Evolutionary conservation across 148 eudicot species (phyloP).

Genomic region (Simmondsia chinensis): DNA sequence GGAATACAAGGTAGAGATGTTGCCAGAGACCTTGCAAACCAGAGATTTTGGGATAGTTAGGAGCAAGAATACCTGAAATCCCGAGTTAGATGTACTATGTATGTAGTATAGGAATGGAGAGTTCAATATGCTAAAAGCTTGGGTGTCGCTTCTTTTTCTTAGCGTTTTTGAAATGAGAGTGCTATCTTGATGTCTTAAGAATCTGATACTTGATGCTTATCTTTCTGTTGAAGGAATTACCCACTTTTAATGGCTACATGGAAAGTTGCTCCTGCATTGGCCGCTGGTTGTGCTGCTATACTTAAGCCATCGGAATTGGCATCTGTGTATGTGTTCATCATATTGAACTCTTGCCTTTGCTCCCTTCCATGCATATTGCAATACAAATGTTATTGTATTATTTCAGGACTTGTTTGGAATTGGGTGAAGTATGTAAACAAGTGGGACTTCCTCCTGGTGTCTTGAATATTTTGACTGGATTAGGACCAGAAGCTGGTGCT

Average conservation of each 20-base stretch:
- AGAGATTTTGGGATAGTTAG: too few species aligned
- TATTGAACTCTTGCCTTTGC: too few species aligned
- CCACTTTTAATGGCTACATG: slow-evolving; percentile 95
- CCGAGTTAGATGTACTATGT: too few species aligned
- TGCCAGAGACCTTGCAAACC: too few species aligned
- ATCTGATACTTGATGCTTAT: background rate
- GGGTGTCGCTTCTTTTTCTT: too few species aligned
- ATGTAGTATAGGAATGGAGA: too few species aligned
- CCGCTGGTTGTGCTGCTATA: slow-evolving; percentile 97
- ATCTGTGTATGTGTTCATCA: slow-evolving; percentile 50
- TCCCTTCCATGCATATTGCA: too few species aligned
- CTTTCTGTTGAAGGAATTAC: slow-evolving; percentile 61
- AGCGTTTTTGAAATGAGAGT: background rate
- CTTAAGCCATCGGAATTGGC: slow-evolving; percentile 95
- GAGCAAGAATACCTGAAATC: too few species aligned
- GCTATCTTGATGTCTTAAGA: background rate
- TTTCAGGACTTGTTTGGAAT: slow-evolving; percentile 85
- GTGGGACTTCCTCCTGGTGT: slow-evolving; percentile 90
- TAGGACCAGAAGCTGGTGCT: slow-evolving; percentile 91
- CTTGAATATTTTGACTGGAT: slow-evolving; percentile 81
- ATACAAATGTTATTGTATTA: slow-evolving; percentile 4
- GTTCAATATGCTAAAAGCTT: too few species aligned
- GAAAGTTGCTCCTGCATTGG: slow-evolving; percentile 99
- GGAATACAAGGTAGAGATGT: too few species aligned
- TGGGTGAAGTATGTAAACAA: slow-evolving; percentile 81